phyloP scores from a whole-genome alignment of 257 asterid species.

The Solanum sitiens region DNA sequence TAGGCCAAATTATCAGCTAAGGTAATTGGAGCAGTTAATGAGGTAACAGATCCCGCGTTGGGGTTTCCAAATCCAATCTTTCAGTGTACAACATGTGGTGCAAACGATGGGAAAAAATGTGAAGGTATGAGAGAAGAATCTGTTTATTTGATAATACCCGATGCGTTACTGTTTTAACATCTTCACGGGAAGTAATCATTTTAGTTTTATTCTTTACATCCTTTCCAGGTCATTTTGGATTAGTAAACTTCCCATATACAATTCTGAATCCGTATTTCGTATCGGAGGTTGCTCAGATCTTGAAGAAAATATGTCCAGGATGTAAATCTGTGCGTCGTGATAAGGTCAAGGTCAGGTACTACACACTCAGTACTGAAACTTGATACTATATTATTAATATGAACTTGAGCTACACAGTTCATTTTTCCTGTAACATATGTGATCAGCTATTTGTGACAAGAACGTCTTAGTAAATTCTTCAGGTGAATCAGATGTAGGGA shows the following conservation, averaged over 20 bases:
- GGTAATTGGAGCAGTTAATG: conserved; percentile 39
- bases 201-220: neutral
- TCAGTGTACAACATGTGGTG: conserved; percentile 79
- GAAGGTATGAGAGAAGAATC: conserved; percentile 52
- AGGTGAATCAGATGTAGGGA: neutral
- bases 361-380: conserved; percentile 15
- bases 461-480: neutral
- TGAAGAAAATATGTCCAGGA: conserved; percentile 81
- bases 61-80: conserved; percentile 54
- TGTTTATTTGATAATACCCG: conserved; percentile 5
- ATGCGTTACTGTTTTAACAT: conserved; percentile 1
- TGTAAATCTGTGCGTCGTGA: conserved; percentile 48
- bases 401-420: neutral
- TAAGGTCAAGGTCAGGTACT: conserved; percentile 67
- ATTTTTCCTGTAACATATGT: neutral
- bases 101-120: conserved; percentile 45
- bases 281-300: conserved; percentile 61
- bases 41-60: conserved; percentile 80
- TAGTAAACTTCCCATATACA: conserved; percentile 60
- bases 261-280: conserved; percentile 69
- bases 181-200: neutral
- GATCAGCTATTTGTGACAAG: neutral
- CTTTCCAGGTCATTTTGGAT: conserved; percentile 91
- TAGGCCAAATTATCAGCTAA: conserved; percentile 48
- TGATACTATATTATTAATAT: neutral